Percentiles rank a stretch among this genome's conserved stretches.
These are phyloP conservation scores for Phaseolus coccineus DNA, from an alignment of 331 rosid species.

Conservation along the genomic window DNA sequence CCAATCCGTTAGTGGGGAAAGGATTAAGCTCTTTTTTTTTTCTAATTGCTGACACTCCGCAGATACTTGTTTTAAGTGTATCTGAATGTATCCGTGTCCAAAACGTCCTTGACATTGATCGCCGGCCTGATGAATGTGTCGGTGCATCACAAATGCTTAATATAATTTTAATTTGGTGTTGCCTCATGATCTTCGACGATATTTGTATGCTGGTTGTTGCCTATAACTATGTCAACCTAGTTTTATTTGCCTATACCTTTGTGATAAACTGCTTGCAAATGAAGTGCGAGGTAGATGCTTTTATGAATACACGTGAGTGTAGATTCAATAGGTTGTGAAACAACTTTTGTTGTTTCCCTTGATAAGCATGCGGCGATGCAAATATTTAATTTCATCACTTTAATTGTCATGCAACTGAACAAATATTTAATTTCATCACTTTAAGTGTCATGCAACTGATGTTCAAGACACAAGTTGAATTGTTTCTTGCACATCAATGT, in stretches of 20 bases:
- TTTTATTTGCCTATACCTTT: slow-evolving; percentile 11
- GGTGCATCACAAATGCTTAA: neutral
- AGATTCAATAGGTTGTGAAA: slow-evolving; percentile 15
- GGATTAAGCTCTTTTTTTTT: neutral
- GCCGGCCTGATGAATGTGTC: too few relatives aligned
- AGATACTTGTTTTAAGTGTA: too few relatives aligned
- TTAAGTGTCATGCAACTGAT: neutral
- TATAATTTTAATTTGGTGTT: slow-evolving; percentile 26
- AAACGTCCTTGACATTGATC: too few relatives aligned
- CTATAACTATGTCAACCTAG: slow-evolving; percentile 9
- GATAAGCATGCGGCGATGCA: neutral
- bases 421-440: slow-evolving; percentile 1
- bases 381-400: slow-evolving; percentile 4
- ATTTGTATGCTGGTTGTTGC: slow-evolving; percentile 4
- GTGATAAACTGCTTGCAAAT: neutral
- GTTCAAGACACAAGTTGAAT: slow-evolving; percentile 1
- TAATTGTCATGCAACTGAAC: neutral
- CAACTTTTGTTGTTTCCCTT: slow-evolving; percentile 22
- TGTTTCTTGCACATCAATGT: slow-evolving; percentile 14
- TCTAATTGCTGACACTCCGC: too few relatives aligned
- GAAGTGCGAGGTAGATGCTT: neutral
- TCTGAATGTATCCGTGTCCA: too few relatives aligned
- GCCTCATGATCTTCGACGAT: slow-evolving; percentile 11
- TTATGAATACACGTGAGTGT: neutral
- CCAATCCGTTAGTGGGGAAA: neutral